Base-by-base conservation (phyloP, 2,329 filamentous ascomycete genomes). In the Verruconis gallopava region DNA sequence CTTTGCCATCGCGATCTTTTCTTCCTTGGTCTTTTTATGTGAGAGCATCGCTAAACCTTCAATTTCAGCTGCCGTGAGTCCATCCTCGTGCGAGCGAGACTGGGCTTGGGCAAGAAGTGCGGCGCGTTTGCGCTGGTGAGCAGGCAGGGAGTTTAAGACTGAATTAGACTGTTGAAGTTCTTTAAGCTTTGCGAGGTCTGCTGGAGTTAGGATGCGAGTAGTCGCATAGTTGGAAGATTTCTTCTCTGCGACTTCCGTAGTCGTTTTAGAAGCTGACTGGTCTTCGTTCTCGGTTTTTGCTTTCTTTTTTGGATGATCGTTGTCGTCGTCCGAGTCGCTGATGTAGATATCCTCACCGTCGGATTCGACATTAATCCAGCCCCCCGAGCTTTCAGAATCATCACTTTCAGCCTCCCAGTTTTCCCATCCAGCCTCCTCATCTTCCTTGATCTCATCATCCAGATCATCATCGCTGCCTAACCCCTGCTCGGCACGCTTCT, bases 161-260 rank as follows among this genome's bases (percentile, higher is more conserved):
- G 75, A 73, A 15, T 85, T 77, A 34, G 81, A 69, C 38, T 82
- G 69, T 37, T 85, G 83, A 18, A 98, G 77, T 62, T 95, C 89
- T 47, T 85, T 78, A 15, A 98, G 79, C 60, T 96, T 96, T 51
- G 84, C 80, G n/a, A 96, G 73, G 61, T 98, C 91, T 11, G 91
- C 91, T 0, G 91, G 91, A 0, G 91, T 98, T 47, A 98, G 78
- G 49, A 98, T 93, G 38, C 84, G 81, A 2, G 85, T 93, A 0
- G 85, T 94, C n/a, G 88, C 88, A 34, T 95, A 75, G 53, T 78
- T 85, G 11, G 80, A 77, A 22, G 64, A 54, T 13, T 56, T 57
- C 12, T 55, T 50, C 37, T 57, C 55, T 12, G 49, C 49, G 25
- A 9, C n/a, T 40, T 18, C 28, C 47, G 37, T 53, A 57, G 4